phyloP scores from a whole-genome alignment of 371 early-diverging fungal genomes.

The Mortierella sp. region DNA sequence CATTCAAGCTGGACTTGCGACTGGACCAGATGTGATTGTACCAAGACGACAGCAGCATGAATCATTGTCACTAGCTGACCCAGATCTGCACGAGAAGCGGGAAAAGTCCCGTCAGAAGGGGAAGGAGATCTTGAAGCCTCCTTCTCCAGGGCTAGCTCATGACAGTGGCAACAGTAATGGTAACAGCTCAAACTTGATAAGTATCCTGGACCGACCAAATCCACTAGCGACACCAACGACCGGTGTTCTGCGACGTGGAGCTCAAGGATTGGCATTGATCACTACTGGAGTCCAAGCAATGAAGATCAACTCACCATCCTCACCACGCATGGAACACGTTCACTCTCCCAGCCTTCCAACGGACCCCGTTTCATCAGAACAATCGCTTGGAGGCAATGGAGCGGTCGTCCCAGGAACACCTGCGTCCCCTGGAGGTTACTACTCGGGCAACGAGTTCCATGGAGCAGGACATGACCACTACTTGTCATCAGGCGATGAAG shows the following conservation, averaged over 20 bases:
- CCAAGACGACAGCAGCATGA: conserved; percentile 14
- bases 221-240: neutral
- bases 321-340: conserved; percentile 32
- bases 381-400: conserved; percentile 8
- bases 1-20: neutral
- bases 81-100: conserved; percentile 22
- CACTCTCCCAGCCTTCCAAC: conserved; percentile 6
- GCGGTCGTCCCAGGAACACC: conserved; percentile 31
- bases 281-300: conserved; percentile 27
- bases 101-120: conserved; percentile 11
- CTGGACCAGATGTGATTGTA: conserved; percentile 3
- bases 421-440: conserved; percentile 27
- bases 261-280: conserved; percentile 19
- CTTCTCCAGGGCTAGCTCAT: neutral
- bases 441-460: conserved; percentile 30
- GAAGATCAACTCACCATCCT: conserved; percentile 12
- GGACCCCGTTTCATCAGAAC: conserved; percentile 33
- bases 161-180: too few species aligned
- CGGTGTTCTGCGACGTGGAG: neutral
- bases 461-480: conserved; percentile 10
- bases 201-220: conserved; percentile 17
- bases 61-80: conserved; percentile 35
- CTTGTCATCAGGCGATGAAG: conserved; percentile 22
- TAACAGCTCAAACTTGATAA: neutral
- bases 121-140: conserved; percentile 3